Evolutionary conservation across 1,139 yeast genomes (phyloP).

Genomic region (Yamadazyma kanchanaburiensis): DNA sequence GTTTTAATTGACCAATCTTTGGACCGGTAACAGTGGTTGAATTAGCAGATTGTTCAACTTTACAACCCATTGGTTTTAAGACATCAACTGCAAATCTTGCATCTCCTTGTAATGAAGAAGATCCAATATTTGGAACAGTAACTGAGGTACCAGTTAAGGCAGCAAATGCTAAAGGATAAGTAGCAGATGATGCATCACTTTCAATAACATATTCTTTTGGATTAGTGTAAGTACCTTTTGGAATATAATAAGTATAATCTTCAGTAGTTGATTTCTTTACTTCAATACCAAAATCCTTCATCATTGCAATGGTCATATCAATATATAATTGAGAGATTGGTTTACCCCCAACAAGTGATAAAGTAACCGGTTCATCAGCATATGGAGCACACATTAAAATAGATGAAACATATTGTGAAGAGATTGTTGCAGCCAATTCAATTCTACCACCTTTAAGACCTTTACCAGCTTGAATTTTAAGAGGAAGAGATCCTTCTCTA

Average conservation of each 20-base stretch:
- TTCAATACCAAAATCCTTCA: slow-evolving; percentile 81
- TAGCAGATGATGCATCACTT: slow-evolving; percentile 98
- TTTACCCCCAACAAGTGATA: slow-evolving; percentile 89
- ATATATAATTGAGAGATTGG: slow-evolving; percentile 95
- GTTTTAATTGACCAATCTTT: slow-evolving; percentile 60
- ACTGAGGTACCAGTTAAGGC: slow-evolving; percentile 95
- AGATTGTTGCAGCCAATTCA: slow-evolving; percentile 91
- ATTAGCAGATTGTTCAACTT: slow-evolving; percentile 73
- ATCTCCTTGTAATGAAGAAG: slow-evolving; percentile 91
- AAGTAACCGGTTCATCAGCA: slow-evolving; percentile 82
- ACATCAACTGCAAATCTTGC: slow-evolving; percentile 96
- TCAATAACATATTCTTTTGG: slow-evolving; percentile 87
- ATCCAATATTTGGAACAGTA: slow-evolving; percentile 93
- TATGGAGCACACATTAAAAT: slow-evolving; percentile 97
- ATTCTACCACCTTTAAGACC: slow-evolving; percentile 88
- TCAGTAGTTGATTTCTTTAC: slow-evolving; percentile 74
- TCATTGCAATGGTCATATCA: slow-evolving; percentile 96
- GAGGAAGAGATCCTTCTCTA: slow-evolving; percentile 79
- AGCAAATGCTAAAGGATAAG: slow-evolving; percentile 96
- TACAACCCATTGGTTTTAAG: slow-evolving; percentile 92
- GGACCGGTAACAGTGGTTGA: slow-evolving; percentile 95
- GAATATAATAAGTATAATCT: slow-evolving; percentile 84
- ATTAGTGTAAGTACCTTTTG: slow-evolving; percentile 73
- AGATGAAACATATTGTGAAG: slow-evolving; percentile 97
- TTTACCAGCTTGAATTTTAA: slow-evolving; percentile 64